Conservation (phyloP, 257 asterid genomes). For the Marsdenia floribunda region DNA sequence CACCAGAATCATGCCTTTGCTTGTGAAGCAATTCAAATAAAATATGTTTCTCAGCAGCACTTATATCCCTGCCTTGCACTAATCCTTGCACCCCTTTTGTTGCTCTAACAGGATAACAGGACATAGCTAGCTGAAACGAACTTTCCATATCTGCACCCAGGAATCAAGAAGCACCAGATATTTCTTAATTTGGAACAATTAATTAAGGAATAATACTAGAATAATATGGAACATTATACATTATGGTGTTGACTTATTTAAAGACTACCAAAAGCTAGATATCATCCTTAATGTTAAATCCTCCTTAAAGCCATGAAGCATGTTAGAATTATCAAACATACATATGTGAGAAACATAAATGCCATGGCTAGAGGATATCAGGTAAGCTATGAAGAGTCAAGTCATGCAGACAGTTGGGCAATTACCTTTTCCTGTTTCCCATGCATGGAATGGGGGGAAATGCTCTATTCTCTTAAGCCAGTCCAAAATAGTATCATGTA, state of each 20-base stretch:
- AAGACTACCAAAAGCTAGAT: neutral
- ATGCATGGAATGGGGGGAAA: conserved; percentile 74
- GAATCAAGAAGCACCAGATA: conserved; percentile 20
- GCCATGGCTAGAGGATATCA: neutral
- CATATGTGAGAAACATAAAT: neutral
- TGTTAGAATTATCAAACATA: neutral
- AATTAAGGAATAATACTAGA: conserved; percentile 1
- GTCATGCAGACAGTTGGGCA: neutral
- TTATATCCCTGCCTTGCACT: conserved; percentile 54
- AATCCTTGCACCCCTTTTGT: conserved; percentile 42
- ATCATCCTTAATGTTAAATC: neutral
- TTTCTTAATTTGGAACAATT: neutral
- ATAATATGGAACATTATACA: neutral
- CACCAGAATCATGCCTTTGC: conserved; percentile 56
- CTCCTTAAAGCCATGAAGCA: neutral
- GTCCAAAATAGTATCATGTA: conserved; percentile 46
- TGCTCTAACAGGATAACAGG: conserved; percentile 71
- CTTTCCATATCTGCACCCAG: conserved; percentile 69
- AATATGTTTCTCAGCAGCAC: conserved; percentile 47
- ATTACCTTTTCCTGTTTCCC: conserved; percentile 84
- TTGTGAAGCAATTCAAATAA: conserved; percentile 70
- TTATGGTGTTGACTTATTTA: neutral
- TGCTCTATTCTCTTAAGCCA: conserved; percentile 64
- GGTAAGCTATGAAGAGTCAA: neutral
- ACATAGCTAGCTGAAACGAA: conserved; percentile 74